These are phyloP conservation scores for Collariella sp. DNA, from an alignment of 495 filamentous ascomycete genomes.

Conservation along the genomic window DNA sequence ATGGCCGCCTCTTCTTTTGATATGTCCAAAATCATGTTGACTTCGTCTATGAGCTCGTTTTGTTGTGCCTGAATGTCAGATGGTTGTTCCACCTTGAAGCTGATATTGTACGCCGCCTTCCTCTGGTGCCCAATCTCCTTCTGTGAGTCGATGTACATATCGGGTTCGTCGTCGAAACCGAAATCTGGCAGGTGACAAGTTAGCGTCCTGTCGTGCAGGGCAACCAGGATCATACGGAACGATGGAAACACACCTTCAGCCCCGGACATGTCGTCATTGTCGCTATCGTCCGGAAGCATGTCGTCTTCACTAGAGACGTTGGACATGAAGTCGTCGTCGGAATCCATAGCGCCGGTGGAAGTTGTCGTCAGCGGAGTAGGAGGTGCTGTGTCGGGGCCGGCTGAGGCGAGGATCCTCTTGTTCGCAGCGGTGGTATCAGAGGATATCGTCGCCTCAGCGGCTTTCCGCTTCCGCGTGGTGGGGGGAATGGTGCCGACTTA, in stretches of 20 bases:
- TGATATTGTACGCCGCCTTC: conserved; percentile 73
- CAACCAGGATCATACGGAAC: not conserved
- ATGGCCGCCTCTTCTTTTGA: conserved; percentile 83
- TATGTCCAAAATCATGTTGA: conserved; percentile 78
- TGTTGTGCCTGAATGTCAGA: conserved; percentile 74
- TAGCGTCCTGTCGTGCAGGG: not conserved
- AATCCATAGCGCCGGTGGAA: conserved; percentile 71
- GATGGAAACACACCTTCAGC: conserved; percentile 50
- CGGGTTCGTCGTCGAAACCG: conserved; percentile 60
- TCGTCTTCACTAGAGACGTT: conserved; percentile 71
- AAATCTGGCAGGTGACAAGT: conserved; percentile 44
- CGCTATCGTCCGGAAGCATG: conserved; percentile 65
- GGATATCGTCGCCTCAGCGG: conserved; percentile 63
- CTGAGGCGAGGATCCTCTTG: conserved; percentile 46
- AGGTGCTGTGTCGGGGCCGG: conserved; percentile 37
- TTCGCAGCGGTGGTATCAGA: conserved; percentile 37
- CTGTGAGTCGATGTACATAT: conserved; percentile 63
- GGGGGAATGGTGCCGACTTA: conserved; percentile 50
- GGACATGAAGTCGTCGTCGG: conserved; percentile 93
- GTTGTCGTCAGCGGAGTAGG: conserved; percentile 52
- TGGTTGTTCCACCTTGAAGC: conserved; percentile 71
- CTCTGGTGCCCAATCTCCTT: conserved; percentile 65
- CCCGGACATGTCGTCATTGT: conserved; percentile 63
- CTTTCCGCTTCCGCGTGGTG: conserved; percentile 80
- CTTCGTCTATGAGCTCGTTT: conserved; percentile 74